Conservation (phyloP, 352 stramenopile genomes). For the Phytophthora quininea region DNA sequence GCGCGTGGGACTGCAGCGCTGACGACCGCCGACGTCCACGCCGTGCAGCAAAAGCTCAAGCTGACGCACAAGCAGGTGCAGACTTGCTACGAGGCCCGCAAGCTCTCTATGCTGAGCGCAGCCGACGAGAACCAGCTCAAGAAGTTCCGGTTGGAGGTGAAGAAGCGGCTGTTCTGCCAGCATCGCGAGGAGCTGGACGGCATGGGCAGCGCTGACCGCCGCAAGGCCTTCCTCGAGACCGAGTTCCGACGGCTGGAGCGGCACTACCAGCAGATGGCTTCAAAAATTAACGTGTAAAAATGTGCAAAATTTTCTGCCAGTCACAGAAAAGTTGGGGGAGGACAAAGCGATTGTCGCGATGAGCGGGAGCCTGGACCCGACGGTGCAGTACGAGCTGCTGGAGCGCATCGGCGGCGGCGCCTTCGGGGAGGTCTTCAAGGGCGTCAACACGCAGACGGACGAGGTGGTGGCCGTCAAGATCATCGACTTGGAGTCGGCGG, state of each 20-base stretch:
- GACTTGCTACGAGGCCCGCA: conserved; percentile 80
- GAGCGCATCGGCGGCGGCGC: conserved; percentile 84
- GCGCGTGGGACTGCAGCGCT: conserved; percentile 48
- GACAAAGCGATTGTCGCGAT: conserved; percentile 20
- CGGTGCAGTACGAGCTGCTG: conserved; percentile 74
- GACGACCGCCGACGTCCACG: conserved; percentile 53
- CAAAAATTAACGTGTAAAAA: conserved; percentile 27
- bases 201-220: conserved; percentile 68
- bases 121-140: conserved; percentile 60
- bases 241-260: conserved; percentile 61
- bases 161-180: conserved; percentile 76
- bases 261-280: conserved; percentile 57
- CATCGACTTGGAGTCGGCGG: conserved; percentile 83
- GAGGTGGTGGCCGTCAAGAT: conserved; percentile 86
- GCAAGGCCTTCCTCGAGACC: conserved; percentile 79
- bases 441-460: conserved; percentile 67
- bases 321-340: not conserved
- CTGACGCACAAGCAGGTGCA: conserved; percentile 81
- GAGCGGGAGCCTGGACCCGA: conserved; percentile 57
- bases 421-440: conserved; percentile 86
- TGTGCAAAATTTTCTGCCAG: conserved; percentile 10
- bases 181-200: conserved; percentile 76
- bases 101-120: conserved; percentile 60
- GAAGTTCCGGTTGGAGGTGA: conserved; percentile 80
- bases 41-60: conserved; percentile 79